Base-by-base conservation (phyloP, 441 rosid genomes). In the Capsella rubella region DNA sequence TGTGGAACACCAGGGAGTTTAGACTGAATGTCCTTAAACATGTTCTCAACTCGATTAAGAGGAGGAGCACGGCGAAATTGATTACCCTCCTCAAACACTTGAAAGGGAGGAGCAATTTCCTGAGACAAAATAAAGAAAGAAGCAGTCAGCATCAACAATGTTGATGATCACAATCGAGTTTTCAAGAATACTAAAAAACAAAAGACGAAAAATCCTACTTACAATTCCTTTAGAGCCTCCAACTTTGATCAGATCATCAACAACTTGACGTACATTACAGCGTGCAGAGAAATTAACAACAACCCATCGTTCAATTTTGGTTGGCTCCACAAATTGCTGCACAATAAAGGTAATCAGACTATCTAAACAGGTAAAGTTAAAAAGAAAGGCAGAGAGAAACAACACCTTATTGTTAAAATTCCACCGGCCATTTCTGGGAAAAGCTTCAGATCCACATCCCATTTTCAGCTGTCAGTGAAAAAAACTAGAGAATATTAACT, bases 391-490 rank as follows among this genome's bases (percentile, higher is more conserved):
- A 37, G 11, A 42, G 42, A 46, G 56, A 67, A 49, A 13, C 12
- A 47, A 34, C 56, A 89, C 96, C 94, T 90, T 91, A 32, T 90
- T 84, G 76, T 86, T 88, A 56, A 91, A 88, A 66, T 90, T 91
- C 93, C 96, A 91, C 5, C 97, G 86, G 15, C 97, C 97, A 43
- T 86, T 90, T 45, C 90, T 73, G 0, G 96, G 90, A 37, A 79
- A 77, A 27, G 84, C 58, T 72, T 90, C 96, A 49, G 85, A 91
- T 39, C 97, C 97, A 0, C 87, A 81, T 25, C 97, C 93, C 18
- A 80, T 81, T 85, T 86, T 91, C 65, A 90, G 81, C 96, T 91
- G 84, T 65, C 34, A 56, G 35, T 16, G 27, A 50, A 45, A 28
- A 50, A 64, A 27, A 51, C 56, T 54, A 37, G 51, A 40, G 29